Evolutionary conservation across 768 basidiomycete species (phyloP).

Genomic region (Glaciozyma martinii): DNA sequence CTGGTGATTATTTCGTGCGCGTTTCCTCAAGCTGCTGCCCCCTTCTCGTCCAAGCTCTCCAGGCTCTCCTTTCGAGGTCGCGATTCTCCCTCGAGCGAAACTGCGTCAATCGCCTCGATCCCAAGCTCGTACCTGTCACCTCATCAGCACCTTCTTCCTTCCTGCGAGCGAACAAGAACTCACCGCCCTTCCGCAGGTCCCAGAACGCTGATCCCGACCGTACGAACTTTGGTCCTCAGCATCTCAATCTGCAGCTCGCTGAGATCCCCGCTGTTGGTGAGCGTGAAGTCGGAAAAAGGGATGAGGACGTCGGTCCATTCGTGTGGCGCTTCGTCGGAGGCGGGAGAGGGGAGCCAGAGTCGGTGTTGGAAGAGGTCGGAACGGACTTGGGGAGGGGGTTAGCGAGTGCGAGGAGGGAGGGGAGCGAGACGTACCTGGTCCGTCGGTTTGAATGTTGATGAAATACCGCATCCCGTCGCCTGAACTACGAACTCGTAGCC

Average conservation of each 20-base stretch:
- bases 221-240: constrained; percentile 63
- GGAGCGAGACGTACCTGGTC: constrained; percentile 41
- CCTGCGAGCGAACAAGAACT: not conserved
- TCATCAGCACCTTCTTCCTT: not conserved
- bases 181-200: constrained; percentile 38
- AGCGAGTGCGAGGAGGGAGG: not conserved
- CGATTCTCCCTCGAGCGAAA: not conserved
- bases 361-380: constrained; percentile 93
- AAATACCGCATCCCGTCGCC: constrained; percentile 65
- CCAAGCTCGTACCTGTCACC: constrained; percentile 26
- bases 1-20: too few species aligned
- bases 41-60: too few species aligned
- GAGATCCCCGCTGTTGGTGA: constrained; percentile 46
- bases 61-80: too few species aligned
- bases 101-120: constrained; percentile 27
- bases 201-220: constrained; percentile 76
- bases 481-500: constrained; percentile 59
- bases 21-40: too few species aligned
- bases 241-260: constrained; percentile 60
- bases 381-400: constrained; percentile 45
- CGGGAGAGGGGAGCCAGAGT: constrained; percentile 59
- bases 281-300: constrained; percentile 53
- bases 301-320: constrained; percentile 78
- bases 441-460: constrained; percentile 85
- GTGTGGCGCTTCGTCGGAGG: constrained; percentile 14